A percentile compares a stretch with the other conserved stretches of the same genome.
Conservation (phyloP, 352 stramenopile species). For the Phytopythium boreale region DNA sequence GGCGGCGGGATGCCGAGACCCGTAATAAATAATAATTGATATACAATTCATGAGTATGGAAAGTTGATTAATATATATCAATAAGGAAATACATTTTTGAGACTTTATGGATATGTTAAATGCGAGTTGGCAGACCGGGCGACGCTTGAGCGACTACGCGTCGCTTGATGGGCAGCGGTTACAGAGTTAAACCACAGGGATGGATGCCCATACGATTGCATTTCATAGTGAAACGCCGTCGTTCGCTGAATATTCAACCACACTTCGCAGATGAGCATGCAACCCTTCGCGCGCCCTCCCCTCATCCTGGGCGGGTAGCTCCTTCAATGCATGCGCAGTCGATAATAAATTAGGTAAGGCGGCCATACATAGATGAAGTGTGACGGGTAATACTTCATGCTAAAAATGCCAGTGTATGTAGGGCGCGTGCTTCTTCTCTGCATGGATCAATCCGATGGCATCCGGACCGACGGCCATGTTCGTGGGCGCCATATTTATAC, state of each 20-base stretch:
- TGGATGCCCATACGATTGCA: background rate
- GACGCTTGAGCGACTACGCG: background rate
- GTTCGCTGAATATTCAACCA: background rate
- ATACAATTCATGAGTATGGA: too few relatives aligned
- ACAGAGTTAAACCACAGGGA: background rate
- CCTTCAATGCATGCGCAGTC: too few relatives aligned
- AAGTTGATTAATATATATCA: background rate
- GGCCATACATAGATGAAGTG: background rate
- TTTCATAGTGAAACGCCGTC: background rate
- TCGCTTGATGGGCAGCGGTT: background rate
- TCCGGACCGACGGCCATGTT: background rate
- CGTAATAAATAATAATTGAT: background rate
- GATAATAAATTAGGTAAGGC: too few relatives aligned
- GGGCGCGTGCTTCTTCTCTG: background rate
- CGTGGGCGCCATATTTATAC: background rate
- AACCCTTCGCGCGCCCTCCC: background rate
- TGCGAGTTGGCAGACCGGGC: background rate
- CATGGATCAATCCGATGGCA: background rate
- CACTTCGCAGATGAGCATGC: constrained; percentile 4
- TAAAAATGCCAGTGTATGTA: too few relatives aligned
- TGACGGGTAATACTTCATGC: too few relatives aligned
- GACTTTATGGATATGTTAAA: background rate
- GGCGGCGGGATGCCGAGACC: background rate
- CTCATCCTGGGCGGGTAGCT: background rate
- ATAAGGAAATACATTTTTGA: background rate